These are phyloP conservation scores for Capronia epimyces DNA, from an alignment of 2,329 filamentous ascomycete species.

Conservation along the genomic window DNA sequence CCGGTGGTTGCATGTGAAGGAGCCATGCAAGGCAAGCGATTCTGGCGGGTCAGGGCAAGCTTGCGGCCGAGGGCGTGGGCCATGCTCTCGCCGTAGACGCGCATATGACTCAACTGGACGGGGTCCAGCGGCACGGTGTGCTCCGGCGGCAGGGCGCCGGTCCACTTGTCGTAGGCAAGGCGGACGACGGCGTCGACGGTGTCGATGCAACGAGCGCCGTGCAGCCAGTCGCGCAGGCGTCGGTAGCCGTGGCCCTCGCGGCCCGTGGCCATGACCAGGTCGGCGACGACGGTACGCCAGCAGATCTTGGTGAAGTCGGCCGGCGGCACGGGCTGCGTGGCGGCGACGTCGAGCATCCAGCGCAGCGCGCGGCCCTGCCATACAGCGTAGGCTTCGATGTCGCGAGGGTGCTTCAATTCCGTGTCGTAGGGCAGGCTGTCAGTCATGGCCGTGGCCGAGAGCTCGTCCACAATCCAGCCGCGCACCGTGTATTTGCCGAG, in stretches of 20 bases:
- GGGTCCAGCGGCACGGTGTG: neutral
- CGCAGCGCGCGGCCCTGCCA: conserved; percentile 3
- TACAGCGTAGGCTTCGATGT: neutral
- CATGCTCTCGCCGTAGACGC: conserved; percentile 1
- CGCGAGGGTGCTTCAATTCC: neutral
- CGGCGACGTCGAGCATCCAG: conserved; percentile 6
- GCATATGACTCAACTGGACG: neutral
- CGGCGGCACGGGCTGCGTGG: neutral
- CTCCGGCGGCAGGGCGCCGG: neutral
- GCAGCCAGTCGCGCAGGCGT: conserved; percentile 6
- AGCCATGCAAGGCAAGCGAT: neutral
- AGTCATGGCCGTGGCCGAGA: neutral
- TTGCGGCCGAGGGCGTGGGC: conserved; percentile 4
- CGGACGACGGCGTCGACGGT: neutral
- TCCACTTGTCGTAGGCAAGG: neutral
- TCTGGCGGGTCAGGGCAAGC: conserved; percentile 1
- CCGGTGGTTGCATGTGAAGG: neutral
- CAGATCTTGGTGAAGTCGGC: conserved; percentile 8
- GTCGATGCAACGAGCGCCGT: conserved; percentile 8
- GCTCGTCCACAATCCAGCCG: conserved; percentile 9
- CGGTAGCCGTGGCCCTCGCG: conserved; percentile 7
- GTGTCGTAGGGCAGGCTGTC: neutral
- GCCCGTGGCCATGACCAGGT: conserved; percentile 3
- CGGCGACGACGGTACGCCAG: conserved; percentile 17
- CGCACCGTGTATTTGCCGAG: neutral